phyloP scores from a whole-genome alignment of 116 monocot species.

The Papilionanthe hybrid region DNA sequence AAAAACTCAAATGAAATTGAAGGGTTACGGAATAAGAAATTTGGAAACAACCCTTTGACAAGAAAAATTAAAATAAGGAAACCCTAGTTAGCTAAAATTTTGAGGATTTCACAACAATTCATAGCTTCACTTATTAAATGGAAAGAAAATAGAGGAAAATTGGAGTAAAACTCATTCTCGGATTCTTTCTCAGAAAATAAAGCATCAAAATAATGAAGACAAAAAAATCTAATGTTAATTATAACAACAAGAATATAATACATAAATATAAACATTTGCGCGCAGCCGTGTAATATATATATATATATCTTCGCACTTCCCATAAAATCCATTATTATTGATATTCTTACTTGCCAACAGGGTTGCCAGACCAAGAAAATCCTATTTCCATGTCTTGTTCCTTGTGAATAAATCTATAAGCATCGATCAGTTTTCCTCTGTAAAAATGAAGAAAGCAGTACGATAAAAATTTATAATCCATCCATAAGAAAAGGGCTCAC shows the following conservation, averaged over 20 bases:
- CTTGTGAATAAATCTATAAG: conserved; percentile 79
- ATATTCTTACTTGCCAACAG: conserved; percentile 87
- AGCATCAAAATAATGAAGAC: background rate
- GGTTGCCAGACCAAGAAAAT: conserved; percentile 96
- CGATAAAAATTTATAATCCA: background rate
- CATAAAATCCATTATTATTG: background rate
- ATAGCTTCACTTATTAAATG: background rate
- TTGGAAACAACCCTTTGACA: background rate
- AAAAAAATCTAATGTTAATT: background rate
- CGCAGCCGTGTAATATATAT: background rate
- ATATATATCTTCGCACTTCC: background rate
- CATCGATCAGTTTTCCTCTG: conserved; percentile 93
- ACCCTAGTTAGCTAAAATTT: background rate
- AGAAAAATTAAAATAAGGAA: background rate
- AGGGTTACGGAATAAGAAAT: background rate
- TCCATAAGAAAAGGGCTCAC: background rate
- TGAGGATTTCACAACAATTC: background rate
- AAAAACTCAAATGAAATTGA: background rate
- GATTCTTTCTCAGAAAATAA: background rate
- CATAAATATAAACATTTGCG: background rate
- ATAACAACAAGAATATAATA: background rate
- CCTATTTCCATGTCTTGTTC: conserved; percentile 87
- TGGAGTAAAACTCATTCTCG: background rate
- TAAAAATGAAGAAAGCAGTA: conserved; percentile 7
- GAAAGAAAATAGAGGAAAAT: background rate